Evolutionary conservation across 1,139 yeast genomes (phyloP).

Genomic region (Zygoascus sp.): DNA sequence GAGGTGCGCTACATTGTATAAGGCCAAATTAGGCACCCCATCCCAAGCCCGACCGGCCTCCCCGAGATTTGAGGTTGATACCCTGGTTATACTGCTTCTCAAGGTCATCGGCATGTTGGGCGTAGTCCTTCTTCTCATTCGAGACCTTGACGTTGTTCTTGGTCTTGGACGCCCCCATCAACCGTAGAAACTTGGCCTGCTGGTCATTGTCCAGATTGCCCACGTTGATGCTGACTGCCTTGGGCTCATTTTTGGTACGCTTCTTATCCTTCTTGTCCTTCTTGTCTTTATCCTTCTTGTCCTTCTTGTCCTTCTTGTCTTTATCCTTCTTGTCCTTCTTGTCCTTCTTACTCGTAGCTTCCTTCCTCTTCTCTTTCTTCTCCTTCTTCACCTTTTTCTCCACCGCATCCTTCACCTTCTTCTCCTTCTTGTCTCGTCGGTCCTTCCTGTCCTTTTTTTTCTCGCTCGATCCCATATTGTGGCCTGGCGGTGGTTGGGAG

Average conservation of each 20-base stretch:
- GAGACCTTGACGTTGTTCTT: slow-evolving; percentile 16
- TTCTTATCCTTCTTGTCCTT: slow-evolving; percentile 12
- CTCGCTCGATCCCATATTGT: slow-evolving; percentile 8
- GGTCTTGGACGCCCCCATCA: slow-evolving; percentile 27
- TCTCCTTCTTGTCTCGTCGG: slow-evolving; percentile 11
- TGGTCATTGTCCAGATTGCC: slow-evolving; percentile 24
- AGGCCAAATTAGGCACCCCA: slow-evolving; percentile 1
- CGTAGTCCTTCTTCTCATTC: slow-evolving; percentile 6
- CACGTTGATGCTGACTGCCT: slow-evolving; percentile 19
- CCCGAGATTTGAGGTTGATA: slow-evolving; percentile 18
- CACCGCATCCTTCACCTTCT: slow-evolving; percentile 11
- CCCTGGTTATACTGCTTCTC: slow-evolving; percentile 27
- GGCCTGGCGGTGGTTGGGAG: slow-evolving; percentile 2
- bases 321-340: slow-evolving; percentile 12
- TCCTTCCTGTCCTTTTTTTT: slow-evolving; percentile 9
- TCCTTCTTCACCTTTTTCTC: slow-evolving; percentile 9
- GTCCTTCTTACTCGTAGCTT: slow-evolving; percentile 3
- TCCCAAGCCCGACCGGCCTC: slow-evolving; percentile 25
- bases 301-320: slow-evolving; percentile 11
- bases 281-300: slow-evolving; percentile 11
- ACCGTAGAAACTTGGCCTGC: slow-evolving; percentile 26
- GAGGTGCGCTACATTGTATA: background rate
- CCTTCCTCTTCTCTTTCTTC: slow-evolving; percentile 4
- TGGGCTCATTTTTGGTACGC: background rate
- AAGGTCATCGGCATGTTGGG: slow-evolving; percentile 17